Evolutionary conservation across 768 basidiomycete genomes (phyloP).

Genomic region (Lactarius vividus): DNA sequence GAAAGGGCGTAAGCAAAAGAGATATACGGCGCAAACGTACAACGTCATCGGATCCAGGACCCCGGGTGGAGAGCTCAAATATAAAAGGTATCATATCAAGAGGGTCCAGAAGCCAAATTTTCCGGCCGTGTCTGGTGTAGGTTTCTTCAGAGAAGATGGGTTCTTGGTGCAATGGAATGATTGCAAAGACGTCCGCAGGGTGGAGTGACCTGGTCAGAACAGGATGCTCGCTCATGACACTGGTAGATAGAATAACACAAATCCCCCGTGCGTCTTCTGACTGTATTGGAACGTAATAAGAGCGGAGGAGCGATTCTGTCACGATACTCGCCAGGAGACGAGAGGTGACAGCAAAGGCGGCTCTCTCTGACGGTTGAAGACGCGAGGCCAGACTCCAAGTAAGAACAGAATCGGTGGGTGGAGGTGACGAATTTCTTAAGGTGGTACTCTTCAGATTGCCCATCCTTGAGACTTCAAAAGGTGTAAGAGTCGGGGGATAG

Average conservation of each 20-base stretch:
- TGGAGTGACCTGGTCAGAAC: constrained; percentile 36
- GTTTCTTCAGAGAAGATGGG: constrained; percentile 42
- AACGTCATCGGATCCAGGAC: neutral
- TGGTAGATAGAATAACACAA: constrained; percentile 41
- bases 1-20: neutral
- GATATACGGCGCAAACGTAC: neutral
- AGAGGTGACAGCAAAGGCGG: constrained; percentile 47
- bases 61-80: constrained; percentile 36
- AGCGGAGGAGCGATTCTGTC: constrained; percentile 46
- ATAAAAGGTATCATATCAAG: constrained; percentile 53
- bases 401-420: neutral
- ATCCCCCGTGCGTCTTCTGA: constrained; percentile 35
- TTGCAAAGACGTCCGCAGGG: constrained; percentile 45
- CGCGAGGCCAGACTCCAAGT: constrained; percentile 15
- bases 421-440: neutral
- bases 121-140: constrained; percentile 38
- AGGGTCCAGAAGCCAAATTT: constrained; percentile 52
- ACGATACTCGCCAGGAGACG: constrained; percentile 50
- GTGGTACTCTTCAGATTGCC: neutral
- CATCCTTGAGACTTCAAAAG: neutral
- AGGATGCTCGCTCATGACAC: constrained; percentile 37
- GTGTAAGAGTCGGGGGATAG: neutral
- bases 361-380: constrained; percentile 26
- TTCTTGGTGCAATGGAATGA: constrained; percentile 46
- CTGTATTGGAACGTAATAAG: constrained; percentile 40